Conservation (phyloP, 805 yeast genomes). For the Myxozyma lipomycoides region DNA sequence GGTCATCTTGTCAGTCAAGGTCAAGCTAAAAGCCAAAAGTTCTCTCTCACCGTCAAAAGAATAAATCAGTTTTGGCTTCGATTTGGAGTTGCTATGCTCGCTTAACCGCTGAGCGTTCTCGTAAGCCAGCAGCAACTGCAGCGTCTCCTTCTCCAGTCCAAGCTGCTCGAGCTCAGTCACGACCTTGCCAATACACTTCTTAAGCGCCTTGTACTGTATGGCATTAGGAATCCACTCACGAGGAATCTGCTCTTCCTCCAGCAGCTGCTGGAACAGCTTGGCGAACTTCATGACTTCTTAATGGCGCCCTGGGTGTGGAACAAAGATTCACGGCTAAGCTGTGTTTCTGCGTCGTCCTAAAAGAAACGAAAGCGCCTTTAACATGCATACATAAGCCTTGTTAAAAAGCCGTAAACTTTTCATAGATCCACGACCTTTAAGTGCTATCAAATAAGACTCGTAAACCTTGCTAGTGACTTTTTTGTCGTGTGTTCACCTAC, state of each 20-base stretch:
- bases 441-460: too few relatives aligned
- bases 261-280: conserved; percentile 60
- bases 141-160: conserved; percentile 51
- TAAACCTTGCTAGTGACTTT: too few relatives aligned
- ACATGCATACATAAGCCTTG: too few relatives aligned
- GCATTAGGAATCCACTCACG: conserved; percentile 64
- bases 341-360: too few relatives aligned
- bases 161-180: conserved; percentile 58
- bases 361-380: too few relatives aligned
- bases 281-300: conserved; percentile 62
- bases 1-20: not conserved
- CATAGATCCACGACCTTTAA: too few relatives aligned
- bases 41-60: conserved; percentile 28
- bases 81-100: not conserved
- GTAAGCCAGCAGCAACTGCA: conserved; percentile 32
- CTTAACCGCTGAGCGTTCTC: conserved; percentile 18
- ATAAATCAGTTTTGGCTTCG: conserved; percentile 21
- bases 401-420: too few relatives aligned
- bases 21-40: not conserved
- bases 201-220: conserved; percentile 66
- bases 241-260: conserved; percentile 59
- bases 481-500: too few relatives aligned
- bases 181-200: conserved; percentile 61
- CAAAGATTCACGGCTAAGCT: too few relatives aligned
- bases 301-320: too few relatives aligned